Evolutionary conservation across 306 rosid genomes (phyloP).

Genomic region (Inga leiocalycina): DNA sequence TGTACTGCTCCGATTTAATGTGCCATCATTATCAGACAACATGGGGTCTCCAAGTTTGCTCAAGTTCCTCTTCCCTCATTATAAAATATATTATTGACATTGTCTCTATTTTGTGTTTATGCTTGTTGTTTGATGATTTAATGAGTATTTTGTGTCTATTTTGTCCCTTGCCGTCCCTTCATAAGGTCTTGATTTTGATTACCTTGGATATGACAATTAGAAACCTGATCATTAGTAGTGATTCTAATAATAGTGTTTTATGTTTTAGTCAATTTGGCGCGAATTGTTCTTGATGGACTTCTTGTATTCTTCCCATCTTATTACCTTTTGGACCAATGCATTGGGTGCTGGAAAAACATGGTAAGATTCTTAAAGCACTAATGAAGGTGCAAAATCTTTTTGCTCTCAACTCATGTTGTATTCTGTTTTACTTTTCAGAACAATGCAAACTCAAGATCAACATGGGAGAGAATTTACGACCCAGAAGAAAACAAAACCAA

Average conservation of each 20-base stretch:
- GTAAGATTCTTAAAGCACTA: conserved; percentile 45
- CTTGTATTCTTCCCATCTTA: conserved; percentile 96
- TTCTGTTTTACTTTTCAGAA: conserved; percentile 51
- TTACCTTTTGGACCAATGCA: conserved; percentile 88
- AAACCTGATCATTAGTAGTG: conserved; percentile 7
- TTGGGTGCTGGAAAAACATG: conserved; percentile 76
- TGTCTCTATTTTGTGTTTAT: not conserved
- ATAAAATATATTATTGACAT: not conserved
- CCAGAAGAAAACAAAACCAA: not conserved
- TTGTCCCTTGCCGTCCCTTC: not conserved
- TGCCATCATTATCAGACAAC: not conserved
- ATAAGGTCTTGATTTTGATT: not conserved
- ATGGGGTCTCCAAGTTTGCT: not conserved
- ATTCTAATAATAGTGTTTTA: conserved; percentile 35
- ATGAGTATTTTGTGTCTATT: not conserved
- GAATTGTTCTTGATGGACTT: conserved; percentile 95
- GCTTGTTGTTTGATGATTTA: not conserved
- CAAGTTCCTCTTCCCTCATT: not conserved
- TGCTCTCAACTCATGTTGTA: conserved; percentile 29
- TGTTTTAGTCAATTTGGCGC: conserved; percentile 87
- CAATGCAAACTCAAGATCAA: conserved; percentile 66
- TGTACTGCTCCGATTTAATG: not conserved
- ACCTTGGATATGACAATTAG: not conserved
- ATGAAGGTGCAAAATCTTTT: conserved; percentile 35
- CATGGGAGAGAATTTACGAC: conserved; percentile 80